Base-by-base conservation (phyloP, 176 grass and related monocot species). In the Cocos nucifera region DNA sequence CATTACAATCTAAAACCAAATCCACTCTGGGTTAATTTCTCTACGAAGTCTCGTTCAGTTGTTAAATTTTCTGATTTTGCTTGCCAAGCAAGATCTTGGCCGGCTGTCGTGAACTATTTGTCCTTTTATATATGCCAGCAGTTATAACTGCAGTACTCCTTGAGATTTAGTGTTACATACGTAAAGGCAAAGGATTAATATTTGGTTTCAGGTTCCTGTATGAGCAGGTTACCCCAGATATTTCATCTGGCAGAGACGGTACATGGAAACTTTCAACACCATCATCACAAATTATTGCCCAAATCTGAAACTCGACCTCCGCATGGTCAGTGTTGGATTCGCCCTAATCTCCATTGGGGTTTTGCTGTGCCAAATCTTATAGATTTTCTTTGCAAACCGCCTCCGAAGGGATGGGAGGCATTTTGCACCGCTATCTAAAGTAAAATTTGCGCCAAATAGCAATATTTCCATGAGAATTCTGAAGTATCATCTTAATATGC, bases 331-430 rank as follows among this genome's bases (percentile, higher is more conserved):
- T 0, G 67, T 22, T 0, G 93, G 84, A 5, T 65, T 97, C 19
- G 84, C 73, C 3, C 69, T 91, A 26, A 71, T 92, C 35, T 74
- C 81, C 10, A 26, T 70, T 0, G 76, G 84, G 22, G 57, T 80
- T 9, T 56, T 80, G 52, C 58, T 92, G 2, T 85, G 71, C 63
- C 84, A 88, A 4, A 54, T 91, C 60, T 80, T 84, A 50, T 77
- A 67, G 76, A 56, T 91, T 59, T 77, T 88, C 71, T 78, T 83
- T 62, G 63, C 76, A 81, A 86, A 97, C 87, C 87, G 70, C 87
- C 84, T 69, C 84, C 80, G 19, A 77, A 67, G 83, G 87, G 84
- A 84, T n/a, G n/a, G 82, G 87, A 81, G 80, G 52, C 86, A 72
- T 87, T 88, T 85, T 80, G 81, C 70, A 20, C 65, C 17, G 57